Conservation (phyloP, 768 basidiomycete species). For the Tylopilus plumbeoviolaceoides region DNA sequence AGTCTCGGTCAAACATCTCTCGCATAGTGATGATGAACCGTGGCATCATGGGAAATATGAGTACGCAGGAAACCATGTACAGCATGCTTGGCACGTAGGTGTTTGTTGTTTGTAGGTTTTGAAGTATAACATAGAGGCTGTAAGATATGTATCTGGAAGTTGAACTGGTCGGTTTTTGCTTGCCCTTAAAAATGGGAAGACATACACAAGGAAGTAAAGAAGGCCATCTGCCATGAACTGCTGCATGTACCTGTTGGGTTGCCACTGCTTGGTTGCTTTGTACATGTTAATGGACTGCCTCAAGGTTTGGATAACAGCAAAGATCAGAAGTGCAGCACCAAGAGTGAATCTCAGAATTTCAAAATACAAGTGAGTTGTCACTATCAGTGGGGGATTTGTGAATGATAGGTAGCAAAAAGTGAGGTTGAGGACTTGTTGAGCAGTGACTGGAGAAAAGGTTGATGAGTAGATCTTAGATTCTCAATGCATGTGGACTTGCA, state of each 20-base stretch:
- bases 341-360: not conserved
- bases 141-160: not conserved
- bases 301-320: not conserved
- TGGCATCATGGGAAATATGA: not conserved
- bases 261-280: not conserved
- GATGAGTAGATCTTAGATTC: not conserved
- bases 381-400: not conserved
- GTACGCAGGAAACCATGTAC: not conserved
- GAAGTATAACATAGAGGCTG: not conserved
- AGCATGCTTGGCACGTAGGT: not conserved
- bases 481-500: not conserved
- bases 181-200: not conserved
- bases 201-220: conserved; percentile 9
- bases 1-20: not conserved
- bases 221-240: conserved; percentile 2
- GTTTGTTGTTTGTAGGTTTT: not conserved
- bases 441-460: not conserved
- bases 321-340: not conserved
- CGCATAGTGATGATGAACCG: not conserved
- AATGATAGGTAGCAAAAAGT: not conserved
- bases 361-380: not conserved
- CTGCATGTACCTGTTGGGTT: conserved; percentile 1
- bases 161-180: not conserved
- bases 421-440: not conserved
- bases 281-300: not conserved